Base-by-base conservation (phyloP, 176 grass and related monocot genomes). In the Oryza meyeriana region DNA sequence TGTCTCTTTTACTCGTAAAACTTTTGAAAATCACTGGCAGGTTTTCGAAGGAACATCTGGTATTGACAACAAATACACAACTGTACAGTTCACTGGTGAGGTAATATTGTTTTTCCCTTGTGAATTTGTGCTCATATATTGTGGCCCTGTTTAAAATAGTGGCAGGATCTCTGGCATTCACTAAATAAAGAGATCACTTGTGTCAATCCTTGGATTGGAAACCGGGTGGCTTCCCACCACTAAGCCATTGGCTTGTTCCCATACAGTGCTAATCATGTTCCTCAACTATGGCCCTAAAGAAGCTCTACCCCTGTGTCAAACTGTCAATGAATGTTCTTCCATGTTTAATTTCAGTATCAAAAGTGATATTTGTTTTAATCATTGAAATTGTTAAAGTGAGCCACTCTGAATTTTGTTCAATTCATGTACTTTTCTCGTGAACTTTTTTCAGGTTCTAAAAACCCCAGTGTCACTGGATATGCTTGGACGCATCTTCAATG, bases 21-120 rank as follows among this genome's bases (percentile, higher is more conserved):
- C 75, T 35, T 85, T 18, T 70, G 32, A 27, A 48, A 28, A 40
- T 86, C 14, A 73, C 77, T 83, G 25, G 31, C 74, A 94, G 86
- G 92, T 94, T 64, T 94, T 91, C 57, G 89, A 94, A 72, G 89
- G 89, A 72, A 91, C 92, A 83, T 94, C 89, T 52, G 92, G 87
- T 83, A 94, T 91, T 73, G 92, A 94, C 62, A 91, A 85, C 72
- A 94, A 94, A 82, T 94, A 87, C 76, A 94, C 92, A 70, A 91
- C 89, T 41, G 92, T 94, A 32, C 89, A 94, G 29, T 94, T 94
- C 80, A 94, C 92, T 7, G 89, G 92, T 62, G 87, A 94, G 87
- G 89, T 91, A 61, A 83, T 40, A 64, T 62, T 18, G 1, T 73
- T 50, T 61, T 82, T 8, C 69, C 20, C 58, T 32, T 14, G 45